Base-by-base conservation (phyloP, 257 asterid genomes). In the Linderniella brevidens region DNA sequence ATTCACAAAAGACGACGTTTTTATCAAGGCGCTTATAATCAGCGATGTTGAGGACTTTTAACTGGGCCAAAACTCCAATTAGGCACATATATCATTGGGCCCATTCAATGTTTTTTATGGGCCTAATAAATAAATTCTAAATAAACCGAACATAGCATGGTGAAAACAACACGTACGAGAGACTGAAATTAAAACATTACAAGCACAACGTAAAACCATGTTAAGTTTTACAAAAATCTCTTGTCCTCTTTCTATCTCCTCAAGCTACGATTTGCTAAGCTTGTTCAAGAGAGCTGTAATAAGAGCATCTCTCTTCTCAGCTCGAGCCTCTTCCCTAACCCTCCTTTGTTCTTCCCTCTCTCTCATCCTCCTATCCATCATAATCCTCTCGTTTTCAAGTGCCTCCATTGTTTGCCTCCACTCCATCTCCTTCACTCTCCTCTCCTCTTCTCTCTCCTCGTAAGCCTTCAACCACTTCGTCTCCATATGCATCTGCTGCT, bases 391-490 rank as follows among this genome's bases (percentile, higher is more conserved):
- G 25, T 75, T 90, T 60, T 90, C 96, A 65, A 90, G 40, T 0
- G 84, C 83, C 67, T 85, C 96, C 99, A 85, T 81, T 13, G 65
- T 85, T 54, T 70, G 82, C 15, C 94, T 65, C 96, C 94, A 85
- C 57, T 90, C 93, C 82, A 75, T 77, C 52, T 88, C 98, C 41
- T 64, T 80, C 8, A 62, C 52, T 41, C 78, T 63, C 50, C 94
- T 64, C 55, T 84, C 98, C 17, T 83, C 92, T 45, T 88, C 97
- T 35, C 81, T 54, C 4, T 68, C 80, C 19, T 88, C 96, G 15
- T 67, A 71, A 1, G 79, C 85, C 46, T 76, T 71, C 58, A 80
- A 10, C 94, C 93, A 84, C 40, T 71, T 68, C 76, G 58, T 69
- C 57, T 90, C 99, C 48, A 77, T 75, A 53, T 70, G 74, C 80